A percentile compares a stretch with the other conserved stretches of the same genome.
phyloP scores from a whole-genome alignment of 164 flowering plant genomes.

The Umbellularia californica region DNA sequence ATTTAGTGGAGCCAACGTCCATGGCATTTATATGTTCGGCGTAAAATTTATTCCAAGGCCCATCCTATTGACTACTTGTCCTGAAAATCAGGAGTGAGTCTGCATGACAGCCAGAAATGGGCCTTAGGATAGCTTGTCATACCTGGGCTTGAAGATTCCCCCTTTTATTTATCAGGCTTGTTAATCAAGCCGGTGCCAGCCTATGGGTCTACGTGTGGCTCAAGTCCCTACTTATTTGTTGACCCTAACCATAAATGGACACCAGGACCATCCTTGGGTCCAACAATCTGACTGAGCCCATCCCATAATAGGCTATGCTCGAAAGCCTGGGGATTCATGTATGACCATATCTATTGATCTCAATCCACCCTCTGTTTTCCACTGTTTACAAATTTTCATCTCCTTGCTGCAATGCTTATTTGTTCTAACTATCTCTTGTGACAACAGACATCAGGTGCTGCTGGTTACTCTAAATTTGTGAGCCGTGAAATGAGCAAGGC shows the following conservation, averaged over 20 bases:
- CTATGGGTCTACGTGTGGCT: too few relatives aligned
- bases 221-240: too few relatives aligned
- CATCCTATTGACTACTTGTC: not conserved
- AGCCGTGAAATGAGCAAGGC: slow-evolving; percentile 99
- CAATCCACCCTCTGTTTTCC: not conserved
- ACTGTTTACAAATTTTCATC: not conserved
- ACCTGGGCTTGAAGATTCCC: not conserved
- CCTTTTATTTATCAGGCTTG: not conserved
- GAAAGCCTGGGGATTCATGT: too few relatives aligned
- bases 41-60: not conserved
- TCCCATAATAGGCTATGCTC: not conserved
- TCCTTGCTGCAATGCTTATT: not conserved
- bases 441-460: slow-evolving; percentile 67
- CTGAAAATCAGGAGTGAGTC: not conserved
- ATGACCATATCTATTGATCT: not conserved
- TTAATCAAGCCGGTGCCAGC: not conserved
- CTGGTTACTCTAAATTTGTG: slow-evolving; percentile 83
- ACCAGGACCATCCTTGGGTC: not conserved
- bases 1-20: too few relatives aligned
- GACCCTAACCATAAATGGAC: too few relatives aligned
- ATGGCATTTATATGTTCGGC: too few relatives aligned
- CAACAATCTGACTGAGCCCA: not conserved
- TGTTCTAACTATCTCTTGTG: not conserved
- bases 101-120: not conserved
- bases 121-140: not conserved